phyloP scores from a whole-genome alignment of 2,329 filamentous ascomycete genomes.

The Elsinoe australis region DNA sequence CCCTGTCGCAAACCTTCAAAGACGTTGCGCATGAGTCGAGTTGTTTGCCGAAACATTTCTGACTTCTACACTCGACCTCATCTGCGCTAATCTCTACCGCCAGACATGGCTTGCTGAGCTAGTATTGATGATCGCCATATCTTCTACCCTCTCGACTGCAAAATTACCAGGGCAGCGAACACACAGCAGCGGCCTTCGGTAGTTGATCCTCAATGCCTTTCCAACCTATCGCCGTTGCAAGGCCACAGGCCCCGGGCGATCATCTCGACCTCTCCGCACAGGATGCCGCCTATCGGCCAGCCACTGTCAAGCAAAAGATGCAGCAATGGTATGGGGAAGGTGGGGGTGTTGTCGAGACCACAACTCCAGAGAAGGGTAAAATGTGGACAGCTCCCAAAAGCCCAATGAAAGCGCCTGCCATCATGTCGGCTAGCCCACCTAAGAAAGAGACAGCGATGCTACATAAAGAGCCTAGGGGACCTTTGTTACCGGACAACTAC shows the following conservation, averaged over 20 bases:
- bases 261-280: conserved; percentile 12
- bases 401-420: conserved; percentile 3
- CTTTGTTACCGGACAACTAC: background rate
- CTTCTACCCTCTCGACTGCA: too few relatives aligned
- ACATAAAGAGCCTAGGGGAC: background rate
- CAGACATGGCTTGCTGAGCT: too few relatives aligned
- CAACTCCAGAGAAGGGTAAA: conserved; percentile 17
- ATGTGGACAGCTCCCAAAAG: conserved; percentile 18
- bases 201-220: conserved; percentile 12
- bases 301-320: conserved; percentile 69
- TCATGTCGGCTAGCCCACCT: background rate
- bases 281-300: conserved; percentile 23
- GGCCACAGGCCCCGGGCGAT: conserved; percentile 8
- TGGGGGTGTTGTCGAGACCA: conserved; percentile 52
- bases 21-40: background rate
- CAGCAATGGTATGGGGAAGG: conserved; percentile 77
- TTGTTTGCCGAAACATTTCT: background rate
- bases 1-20: background rate
- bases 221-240: conserved; percentile 3
- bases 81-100: background rate
- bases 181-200: too few relatives aligned
- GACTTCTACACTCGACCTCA: background rate
- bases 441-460: conserved; percentile 5
- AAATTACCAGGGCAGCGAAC: background rate
- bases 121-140: too few relatives aligned